phyloP scores from a whole-genome alignment of 2,329 filamentous ascomycete genomes.

The Hymenoscyphus albidus region DNA sequence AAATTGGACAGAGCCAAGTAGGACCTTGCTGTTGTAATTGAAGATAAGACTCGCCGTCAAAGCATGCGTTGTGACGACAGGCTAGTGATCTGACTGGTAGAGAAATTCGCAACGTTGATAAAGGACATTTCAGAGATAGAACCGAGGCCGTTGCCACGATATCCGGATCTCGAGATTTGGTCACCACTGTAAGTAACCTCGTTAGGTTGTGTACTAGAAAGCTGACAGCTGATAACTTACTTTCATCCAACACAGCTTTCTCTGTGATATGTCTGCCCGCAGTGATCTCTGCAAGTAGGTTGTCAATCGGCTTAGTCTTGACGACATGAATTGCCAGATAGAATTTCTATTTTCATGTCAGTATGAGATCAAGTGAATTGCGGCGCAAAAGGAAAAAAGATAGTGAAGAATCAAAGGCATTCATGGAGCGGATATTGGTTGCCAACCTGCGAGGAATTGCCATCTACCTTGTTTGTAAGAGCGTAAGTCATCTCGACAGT shows the following conservation, averaged over 20 bases:
- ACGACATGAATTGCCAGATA: slow-evolving; percentile 74
- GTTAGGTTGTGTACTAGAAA: background rate
- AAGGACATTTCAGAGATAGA: slow-evolving; percentile 86
- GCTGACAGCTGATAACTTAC: slow-evolving; percentile 47
- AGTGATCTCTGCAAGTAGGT: slow-evolving; percentile 66
- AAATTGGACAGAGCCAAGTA: slow-evolving; percentile 94
- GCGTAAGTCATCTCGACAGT: slow-evolving; percentile 85
- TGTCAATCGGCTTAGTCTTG: slow-evolving; percentile 64
- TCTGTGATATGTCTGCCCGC: slow-evolving; percentile 71
- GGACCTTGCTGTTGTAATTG: slow-evolving; percentile 94
- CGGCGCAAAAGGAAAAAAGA: slow-evolving; percentile 19
- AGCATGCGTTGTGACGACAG: slow-evolving; percentile 91
- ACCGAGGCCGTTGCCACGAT: slow-evolving; percentile 85
- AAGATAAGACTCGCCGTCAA: slow-evolving; percentile 87
- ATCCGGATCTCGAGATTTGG: slow-evolving; percentile 79
- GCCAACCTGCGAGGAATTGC: slow-evolving; percentile 23
- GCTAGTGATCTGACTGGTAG: slow-evolving; percentile 74
- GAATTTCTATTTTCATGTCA: slow-evolving; percentile 54
- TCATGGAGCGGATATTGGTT: slow-evolving; percentile 20
- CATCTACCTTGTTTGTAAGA: slow-evolving; percentile 75
- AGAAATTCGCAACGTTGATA: slow-evolving; percentile 78
- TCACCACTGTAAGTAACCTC: slow-evolving; percentile 56
- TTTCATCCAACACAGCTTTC: slow-evolving; percentile 75
- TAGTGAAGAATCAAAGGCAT: slow-evolving; percentile 16
- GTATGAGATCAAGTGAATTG: slow-evolving; percentile 10